Percentiles rank a stretch among this genome's conserved stretches.
phyloP scores from a whole-genome alignment of 1,139 yeast genomes.

The Geotrichum histeridarum region DNA sequence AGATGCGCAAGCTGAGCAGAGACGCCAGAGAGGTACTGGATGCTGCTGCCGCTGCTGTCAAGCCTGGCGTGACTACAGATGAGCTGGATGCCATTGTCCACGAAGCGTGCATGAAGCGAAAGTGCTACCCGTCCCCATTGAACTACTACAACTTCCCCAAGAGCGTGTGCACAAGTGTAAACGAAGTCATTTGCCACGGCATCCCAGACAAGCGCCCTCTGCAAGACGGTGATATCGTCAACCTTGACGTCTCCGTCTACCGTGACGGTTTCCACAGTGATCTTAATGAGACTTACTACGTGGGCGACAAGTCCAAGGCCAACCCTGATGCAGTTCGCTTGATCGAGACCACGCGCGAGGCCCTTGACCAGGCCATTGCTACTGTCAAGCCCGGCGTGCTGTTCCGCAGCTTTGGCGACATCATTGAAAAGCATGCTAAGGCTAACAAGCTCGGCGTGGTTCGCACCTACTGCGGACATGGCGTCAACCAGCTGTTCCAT shows the following conservation, averaged over 20 bases:
- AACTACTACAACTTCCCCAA: constrained; percentile 94
- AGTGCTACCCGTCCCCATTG: constrained; percentile 91
- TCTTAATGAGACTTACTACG: constrained; percentile 92
- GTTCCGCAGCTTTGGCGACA: constrained; percentile 80
- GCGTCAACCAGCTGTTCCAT: constrained; percentile 83
- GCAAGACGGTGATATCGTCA: constrained; percentile 90
- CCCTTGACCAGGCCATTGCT: constrained; percentile 75
- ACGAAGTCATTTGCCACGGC: constrained; percentile 96
- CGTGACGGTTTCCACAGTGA: constrained; percentile 91
- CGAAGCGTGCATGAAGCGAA: constrained; percentile 79
- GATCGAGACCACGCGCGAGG: constrained; percentile 91
- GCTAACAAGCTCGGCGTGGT: constrained; percentile 81
- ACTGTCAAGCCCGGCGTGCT: constrained; percentile 88
- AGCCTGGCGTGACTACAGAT: constrained; percentile 91
- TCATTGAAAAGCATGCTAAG: constrained; percentile 82
- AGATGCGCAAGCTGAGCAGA: constrained; percentile 65
- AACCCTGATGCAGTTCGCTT: constrained; percentile 76
- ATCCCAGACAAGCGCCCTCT: constrained; percentile 85
- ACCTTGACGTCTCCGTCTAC: constrained; percentile 81
- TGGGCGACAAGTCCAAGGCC: constrained; percentile 79
- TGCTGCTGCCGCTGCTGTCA: constrained; percentile 72
- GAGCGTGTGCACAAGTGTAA: constrained; percentile 86
- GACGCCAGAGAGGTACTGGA: constrained; percentile 87
- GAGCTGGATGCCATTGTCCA: constrained; percentile 84
- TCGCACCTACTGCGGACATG: constrained; percentile 91